phyloP scores from a whole-genome alignment of 139 green algal genomes.

The Chlorella vulgaris region DNA sequence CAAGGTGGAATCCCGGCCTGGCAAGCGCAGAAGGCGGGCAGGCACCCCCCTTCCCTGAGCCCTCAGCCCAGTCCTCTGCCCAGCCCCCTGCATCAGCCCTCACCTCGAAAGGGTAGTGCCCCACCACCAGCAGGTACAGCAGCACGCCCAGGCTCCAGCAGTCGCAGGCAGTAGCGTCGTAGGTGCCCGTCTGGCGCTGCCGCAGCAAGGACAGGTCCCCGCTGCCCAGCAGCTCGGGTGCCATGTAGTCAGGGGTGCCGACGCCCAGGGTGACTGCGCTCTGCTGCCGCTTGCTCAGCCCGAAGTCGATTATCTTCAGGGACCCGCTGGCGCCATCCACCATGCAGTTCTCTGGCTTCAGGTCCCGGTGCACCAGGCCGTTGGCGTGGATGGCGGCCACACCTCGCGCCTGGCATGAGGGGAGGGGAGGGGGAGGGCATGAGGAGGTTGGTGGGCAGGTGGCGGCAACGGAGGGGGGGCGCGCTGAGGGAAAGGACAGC shows the following conservation, averaged over 20 bases:
- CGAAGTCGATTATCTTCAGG: constrained; percentile 87
- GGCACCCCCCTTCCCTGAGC: not conserved
- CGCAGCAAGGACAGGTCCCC: constrained; percentile 6
- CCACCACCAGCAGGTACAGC: constrained; percentile 80
- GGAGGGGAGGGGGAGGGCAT: constrained; percentile 62
- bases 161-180: not conserved
- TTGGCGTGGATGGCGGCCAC: constrained; percentile 71
- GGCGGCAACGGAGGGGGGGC: not conserved
- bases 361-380: constrained; percentile 78
- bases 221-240: constrained; percentile 67
- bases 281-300: constrained; percentile 75
- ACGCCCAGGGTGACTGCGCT: constrained; percentile 70
- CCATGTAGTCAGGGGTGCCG: constrained; percentile 80
- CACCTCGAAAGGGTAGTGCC: constrained; percentile 82
- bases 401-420: constrained; percentile 62
- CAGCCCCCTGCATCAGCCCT: not conserved
- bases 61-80: not conserved
- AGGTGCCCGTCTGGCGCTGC: constrained; percentile 19
- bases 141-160: constrained; percentile 71
- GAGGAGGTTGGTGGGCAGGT: not conserved
- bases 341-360: constrained; percentile 88
- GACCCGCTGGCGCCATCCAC: constrained; percentile 56
- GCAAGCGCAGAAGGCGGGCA: not conserved
- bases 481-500: not conserved
- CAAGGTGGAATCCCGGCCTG: no score